Conservation (phyloP, 805 yeast species). For the Kodamaea jinghongensis region DNA sequence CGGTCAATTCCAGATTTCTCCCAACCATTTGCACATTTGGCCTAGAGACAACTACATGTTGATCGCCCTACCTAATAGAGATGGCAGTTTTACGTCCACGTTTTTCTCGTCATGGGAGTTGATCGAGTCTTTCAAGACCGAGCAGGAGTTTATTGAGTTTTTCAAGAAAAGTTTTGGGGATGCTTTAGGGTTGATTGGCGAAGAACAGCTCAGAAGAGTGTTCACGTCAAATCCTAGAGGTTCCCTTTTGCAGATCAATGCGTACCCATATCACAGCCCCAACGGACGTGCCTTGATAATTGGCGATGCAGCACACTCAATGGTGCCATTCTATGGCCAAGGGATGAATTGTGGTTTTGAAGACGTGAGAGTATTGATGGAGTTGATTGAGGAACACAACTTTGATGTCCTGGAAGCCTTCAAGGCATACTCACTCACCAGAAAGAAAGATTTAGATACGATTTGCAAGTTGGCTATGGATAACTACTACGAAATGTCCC, state of each 20-base stretch:
- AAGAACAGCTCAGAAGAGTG: conserved; percentile 46
- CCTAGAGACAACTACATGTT: conserved; percentile 85
- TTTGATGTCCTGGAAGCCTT: conserved; percentile 51
- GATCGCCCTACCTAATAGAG: conserved; percentile 81
- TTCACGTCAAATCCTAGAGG: conserved; percentile 68
- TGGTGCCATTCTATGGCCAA: conserved; percentile 98
- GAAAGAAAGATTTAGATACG: conserved; percentile 69
- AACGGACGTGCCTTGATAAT: conserved; percentile 62
- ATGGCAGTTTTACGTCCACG: conserved; percentile 87
- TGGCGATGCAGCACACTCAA: conserved; percentile 94
- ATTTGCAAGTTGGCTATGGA: conserved; percentile 75
- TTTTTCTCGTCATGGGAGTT: conserved; percentile 79
- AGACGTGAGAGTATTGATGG: conserved; percentile 70
- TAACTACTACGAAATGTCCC: conserved; percentile 86
- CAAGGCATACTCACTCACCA: conserved; percentile 46
- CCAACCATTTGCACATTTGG: conserved; percentile 89
- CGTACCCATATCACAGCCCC: conserved; percentile 64
- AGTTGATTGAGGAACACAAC: conserved; percentile 40
- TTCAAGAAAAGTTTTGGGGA: conserved; percentile 68
- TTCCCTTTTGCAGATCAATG: conserved; percentile 68
- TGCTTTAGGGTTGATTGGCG: conserved; percentile 67
- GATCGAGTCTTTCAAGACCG: conserved; percentile 50
- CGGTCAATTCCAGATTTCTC: conserved; percentile 48
- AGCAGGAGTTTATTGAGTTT: conserved; percentile 48
- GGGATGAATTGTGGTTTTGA: conserved; percentile 97